Base-by-base conservation (phyloP, 2,329 filamentous ascomycete species). In the Cordyceps fumosorosea region DNA sequence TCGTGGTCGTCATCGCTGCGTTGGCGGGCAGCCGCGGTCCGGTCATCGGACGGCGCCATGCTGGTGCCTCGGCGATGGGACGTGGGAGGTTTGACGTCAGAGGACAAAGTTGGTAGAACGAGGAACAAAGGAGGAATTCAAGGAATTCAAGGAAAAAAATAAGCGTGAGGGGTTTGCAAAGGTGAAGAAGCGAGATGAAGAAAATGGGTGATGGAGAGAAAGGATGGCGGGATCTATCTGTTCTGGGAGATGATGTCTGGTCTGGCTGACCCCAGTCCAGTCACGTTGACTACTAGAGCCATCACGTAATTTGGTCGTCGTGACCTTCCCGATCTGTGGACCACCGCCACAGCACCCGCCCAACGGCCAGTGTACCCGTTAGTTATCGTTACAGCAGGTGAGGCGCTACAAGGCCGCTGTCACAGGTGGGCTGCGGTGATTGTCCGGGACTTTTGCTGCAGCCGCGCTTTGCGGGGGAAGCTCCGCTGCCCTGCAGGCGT, bases 1-100 rank as follows among this genome's bases (percentile, higher is more conserved):
- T 63, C 62, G 37, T 53, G 44, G 56, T 63, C 24, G 24, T 61
- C 56, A 11, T 55, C 47, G 47, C 55, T 55, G 58, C 40, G 51
- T 32, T 50, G 59, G 51, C 42, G 37, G 51, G 40, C 45, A 51
- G 42, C 50, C 48, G 18, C 51, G 26, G 58, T 20, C 51, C 50
- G 51, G 34, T 55, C 51, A 32, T 61, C 29, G 59, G 59, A 55
- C 42, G 44, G 42, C 42, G 32, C 22, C 59, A 60, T 60, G 50
- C 26, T 54, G 18, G 18, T 29, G 48, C 59, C 59, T 48, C 40
- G 58, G 57, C 57, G 57, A 24, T 42, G 48, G 34, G 44, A 10
- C 6, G 16, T 47, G 8, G 32, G 34, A 10, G 18, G 45, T 7
- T 11, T 26, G 45, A n/a, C 45, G 32, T n/a, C 22, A 18, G 44